These are phyloP conservation scores for Psilocybe azurescens DNA, from an alignment of 768 basidiomycete genomes.

Conservation along the genomic window DNA sequence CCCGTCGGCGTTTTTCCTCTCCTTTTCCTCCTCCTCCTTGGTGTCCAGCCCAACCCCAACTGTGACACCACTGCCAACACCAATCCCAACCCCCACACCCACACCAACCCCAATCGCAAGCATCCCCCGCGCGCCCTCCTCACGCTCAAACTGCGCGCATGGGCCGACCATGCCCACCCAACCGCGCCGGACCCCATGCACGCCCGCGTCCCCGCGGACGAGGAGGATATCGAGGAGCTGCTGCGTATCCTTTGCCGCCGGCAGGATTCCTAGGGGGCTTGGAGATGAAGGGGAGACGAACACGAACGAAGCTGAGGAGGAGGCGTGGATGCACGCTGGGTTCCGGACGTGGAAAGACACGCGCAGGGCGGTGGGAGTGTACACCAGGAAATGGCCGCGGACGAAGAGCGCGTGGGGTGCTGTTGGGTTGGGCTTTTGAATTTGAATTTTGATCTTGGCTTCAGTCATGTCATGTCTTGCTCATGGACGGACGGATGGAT, in stretches of 20 bases:
- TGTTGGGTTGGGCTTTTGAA: conserved; percentile 2
- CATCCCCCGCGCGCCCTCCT: background rate
- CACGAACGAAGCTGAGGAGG: background rate
- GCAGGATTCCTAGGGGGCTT: background rate
- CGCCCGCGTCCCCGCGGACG: background rate
- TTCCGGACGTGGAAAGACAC: conserved; percentile 12
- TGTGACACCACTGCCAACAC: no score
- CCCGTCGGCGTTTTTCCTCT: background rate
- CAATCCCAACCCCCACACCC: background rate
- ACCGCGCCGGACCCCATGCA: background rate
- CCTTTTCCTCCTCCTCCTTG: background rate
- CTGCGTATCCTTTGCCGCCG: background rate
- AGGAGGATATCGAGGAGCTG: background rate
- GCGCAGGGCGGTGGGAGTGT: background rate
- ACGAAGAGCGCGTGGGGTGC: conserved; percentile 4
- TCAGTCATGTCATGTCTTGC: no score
- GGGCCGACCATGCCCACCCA: background rate
- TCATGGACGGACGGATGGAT: no score
- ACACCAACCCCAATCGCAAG: background rate
- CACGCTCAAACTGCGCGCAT: background rate
- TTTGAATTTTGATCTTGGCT: no score
- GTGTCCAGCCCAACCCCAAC: background rate
- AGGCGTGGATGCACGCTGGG: conserved; percentile 3
- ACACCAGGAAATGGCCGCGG: conserved; percentile 12
- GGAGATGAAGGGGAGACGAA: background rate